Conservation (phyloP, 495 filamentous ascomycete species). For the Evansstolkia leycettana region DNA sequence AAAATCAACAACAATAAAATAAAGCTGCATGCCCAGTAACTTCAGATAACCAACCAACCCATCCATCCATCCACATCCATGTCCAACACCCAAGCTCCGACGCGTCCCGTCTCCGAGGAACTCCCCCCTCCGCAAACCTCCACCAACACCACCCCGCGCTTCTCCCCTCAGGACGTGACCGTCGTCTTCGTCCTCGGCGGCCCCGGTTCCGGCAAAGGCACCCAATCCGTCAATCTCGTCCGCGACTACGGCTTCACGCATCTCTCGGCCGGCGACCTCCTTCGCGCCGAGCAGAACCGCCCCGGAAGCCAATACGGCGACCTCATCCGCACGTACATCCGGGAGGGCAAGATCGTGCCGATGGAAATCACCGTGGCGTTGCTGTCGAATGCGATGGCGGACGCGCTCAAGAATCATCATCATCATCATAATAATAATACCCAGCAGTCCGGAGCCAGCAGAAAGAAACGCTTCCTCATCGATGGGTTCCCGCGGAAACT, state of each 20-base stretch:
- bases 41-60: conserved; percentile 6
- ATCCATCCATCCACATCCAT: too few species aligned
- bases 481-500: conserved; percentile 95
- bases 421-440: background rate
- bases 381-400: conserved; percentile 83
- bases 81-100: conserved; percentile 7
- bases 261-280: conserved; percentile 83
- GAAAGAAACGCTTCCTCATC: conserved; percentile 60
- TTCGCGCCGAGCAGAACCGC: conserved; percentile 85
- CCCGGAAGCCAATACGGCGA: conserved; percentile 74
- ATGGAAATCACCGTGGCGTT: conserved; percentile 97
- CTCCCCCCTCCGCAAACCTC: conserved; percentile 28
- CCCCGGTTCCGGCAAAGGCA: conserved; percentile 45
- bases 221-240: conserved; percentile 81
- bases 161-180: conserved; percentile 66
- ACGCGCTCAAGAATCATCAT: conserved; percentile 29
- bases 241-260: conserved; percentile 86
- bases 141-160: conserved; percentile 52
- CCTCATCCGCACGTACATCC: conserved; percentile 83
- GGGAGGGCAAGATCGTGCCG: conserved; percentile 86
- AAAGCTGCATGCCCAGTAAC: background rate
- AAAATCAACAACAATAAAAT: conserved; percentile 4
- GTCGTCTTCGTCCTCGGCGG: conserved; percentile 59
- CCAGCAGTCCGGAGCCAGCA: conserved; percentile 21
- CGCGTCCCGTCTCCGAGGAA: conserved; percentile 5